Evolutionary conservation across 331 rosid species (phyloP).

Genomic region (Prunus yedoensis): DNA sequence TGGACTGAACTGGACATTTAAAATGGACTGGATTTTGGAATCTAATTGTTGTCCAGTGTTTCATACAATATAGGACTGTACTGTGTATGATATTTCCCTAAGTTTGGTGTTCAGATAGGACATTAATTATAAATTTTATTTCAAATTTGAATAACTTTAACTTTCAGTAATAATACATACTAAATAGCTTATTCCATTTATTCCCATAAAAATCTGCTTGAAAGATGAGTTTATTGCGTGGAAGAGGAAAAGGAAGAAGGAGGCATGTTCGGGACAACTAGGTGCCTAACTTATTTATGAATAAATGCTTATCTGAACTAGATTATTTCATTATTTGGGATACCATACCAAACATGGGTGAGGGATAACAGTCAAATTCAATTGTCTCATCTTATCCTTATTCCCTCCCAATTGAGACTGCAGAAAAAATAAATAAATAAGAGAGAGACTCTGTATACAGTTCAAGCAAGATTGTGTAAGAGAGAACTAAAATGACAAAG

Average conservation of each 20-base stretch:
- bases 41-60: neutral
- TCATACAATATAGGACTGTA: neutral
- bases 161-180: neutral
- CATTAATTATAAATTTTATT: neutral
- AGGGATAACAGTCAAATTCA: neutral
- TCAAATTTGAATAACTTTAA: neutral
- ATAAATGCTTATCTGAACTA: too few relatives aligned
- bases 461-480: constrained; percentile 21
- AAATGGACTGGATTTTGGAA: neutral
- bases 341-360: constrained; percentile 5
- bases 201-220: neutral
- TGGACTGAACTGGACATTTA: neutral
- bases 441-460: neutral
- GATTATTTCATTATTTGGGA: too few relatives aligned
- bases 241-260: neutral
- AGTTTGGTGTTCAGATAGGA: neutral
- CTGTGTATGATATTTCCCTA: neutral
- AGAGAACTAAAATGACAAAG: constrained; percentile 21
- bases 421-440: neutral
- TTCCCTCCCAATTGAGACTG: neutral
- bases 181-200: too few relatives aligned
- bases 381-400: neutral
- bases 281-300: too few relatives aligned
- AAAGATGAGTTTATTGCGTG: neutral
- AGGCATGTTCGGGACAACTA: neutral